A percentile compares a stretch with the other conserved stretches of the same genome.
Conservation (phyloP, 306 rosid species). For the Lathyrus aphaca region DNA sequence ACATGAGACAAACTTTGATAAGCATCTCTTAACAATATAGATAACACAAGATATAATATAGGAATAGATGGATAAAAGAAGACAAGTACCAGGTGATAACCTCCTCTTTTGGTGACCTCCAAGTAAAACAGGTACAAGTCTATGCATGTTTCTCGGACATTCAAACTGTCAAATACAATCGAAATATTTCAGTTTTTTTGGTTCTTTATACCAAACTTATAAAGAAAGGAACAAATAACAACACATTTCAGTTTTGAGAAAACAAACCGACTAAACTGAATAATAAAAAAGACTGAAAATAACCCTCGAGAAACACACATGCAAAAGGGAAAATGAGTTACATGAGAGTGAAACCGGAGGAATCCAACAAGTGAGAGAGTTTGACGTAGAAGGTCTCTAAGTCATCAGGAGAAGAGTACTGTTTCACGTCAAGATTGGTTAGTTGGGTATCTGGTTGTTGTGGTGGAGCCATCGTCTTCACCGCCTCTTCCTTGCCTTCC, state of each 20-base stretch:
- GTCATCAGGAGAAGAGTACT: conserved; percentile 7
- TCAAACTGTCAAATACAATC: conserved; percentile 35
- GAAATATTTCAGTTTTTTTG: not conserved
- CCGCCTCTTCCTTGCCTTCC: not conserved
- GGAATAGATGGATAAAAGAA: too few species aligned
- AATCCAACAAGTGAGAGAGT: not conserved
- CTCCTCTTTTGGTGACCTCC: conserved; percentile 59
- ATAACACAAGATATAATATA: too few species aligned
- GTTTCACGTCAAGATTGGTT: not conserved
- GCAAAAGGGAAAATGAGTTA: not conserved
- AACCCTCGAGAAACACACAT: not conserved
- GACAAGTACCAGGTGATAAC: conserved; percentile 45
- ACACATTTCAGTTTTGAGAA: not conserved
- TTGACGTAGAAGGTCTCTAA: not conserved
- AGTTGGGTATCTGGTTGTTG: not conserved
- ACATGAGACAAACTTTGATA: not conserved
- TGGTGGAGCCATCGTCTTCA: not conserved
- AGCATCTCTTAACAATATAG: not conserved
- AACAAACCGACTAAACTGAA: not conserved
- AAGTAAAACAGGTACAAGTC: conserved; percentile 51
- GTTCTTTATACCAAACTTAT: not conserved
- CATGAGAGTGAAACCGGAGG: not conserved
- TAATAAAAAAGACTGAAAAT: too few species aligned
- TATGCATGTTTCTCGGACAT: conserved; percentile 44
- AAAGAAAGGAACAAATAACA: not conserved